Evolutionary conservation across 805 yeast species (phyloP).

Genomic region (Lachancea dasiensis): DNA sequence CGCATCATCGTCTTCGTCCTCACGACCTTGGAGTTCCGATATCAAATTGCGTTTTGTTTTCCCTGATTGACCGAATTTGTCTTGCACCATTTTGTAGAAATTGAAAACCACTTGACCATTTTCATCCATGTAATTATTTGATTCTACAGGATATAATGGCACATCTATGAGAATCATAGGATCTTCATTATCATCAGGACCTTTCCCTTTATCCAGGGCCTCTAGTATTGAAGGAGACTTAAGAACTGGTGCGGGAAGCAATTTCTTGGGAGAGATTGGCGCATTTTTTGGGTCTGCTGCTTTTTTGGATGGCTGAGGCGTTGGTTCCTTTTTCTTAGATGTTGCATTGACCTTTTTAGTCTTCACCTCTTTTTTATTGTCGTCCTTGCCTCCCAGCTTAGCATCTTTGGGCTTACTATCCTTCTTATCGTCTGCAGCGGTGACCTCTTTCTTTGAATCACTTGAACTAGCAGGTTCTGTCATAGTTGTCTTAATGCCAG

Average conservation of each 20-base stretch:
- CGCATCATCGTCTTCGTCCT: constrained; percentile 12
- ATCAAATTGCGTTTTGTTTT: constrained; percentile 21
- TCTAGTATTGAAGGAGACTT: constrained; percentile 23
- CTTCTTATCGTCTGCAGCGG: constrained; percentile 4
- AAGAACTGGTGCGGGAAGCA: constrained; percentile 21
- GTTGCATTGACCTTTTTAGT: background rate
- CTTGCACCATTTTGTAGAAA: constrained; percentile 21
- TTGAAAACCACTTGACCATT: constrained; percentile 32
- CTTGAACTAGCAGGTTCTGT: constrained; percentile 1
- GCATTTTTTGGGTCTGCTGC: constrained; percentile 11
- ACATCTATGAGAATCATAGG: constrained; percentile 27
- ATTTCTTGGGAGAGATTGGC: constrained; percentile 16
- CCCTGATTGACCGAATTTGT: constrained; percentile 14
- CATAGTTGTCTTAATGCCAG: constrained; percentile 1
- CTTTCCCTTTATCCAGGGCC: constrained; percentile 15
- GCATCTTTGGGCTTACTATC: constrained; percentile 11
- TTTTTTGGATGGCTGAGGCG: constrained; percentile 8
- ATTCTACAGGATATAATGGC: constrained; percentile 24
- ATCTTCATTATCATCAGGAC: constrained; percentile 13
- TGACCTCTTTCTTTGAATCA: constrained; percentile 3
- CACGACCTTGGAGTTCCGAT: constrained; percentile 17
- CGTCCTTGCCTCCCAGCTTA: constrained; percentile 7
- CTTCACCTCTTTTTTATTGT: constrained; percentile 7
- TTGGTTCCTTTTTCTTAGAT: constrained; percentile 8
- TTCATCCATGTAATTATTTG: constrained; percentile 30